Evolutionary conservation across 169 alveolate species (phyloP), one percentile per base, ranked within the genome.

Genomic region (Eimeria maxima): DNA sequence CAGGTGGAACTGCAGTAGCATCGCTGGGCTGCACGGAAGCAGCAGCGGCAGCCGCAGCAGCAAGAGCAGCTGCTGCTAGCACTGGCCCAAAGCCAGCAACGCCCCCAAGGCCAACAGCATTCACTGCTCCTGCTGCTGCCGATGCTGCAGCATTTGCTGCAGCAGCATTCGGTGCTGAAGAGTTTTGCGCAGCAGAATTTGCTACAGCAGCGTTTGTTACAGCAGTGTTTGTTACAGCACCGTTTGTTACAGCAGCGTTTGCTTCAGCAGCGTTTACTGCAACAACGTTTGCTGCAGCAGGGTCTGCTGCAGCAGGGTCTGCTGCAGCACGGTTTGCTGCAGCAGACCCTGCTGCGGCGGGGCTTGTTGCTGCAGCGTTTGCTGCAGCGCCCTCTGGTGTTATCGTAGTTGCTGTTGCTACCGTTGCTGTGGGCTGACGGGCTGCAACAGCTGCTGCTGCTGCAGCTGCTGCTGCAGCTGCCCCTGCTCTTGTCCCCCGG

Each of bases 401-500:
- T n/a, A 6, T n/a, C 27, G 78, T 7, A 8, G 78, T n/a, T 8
- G 78, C 78, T 10, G 78, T 6, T 67, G 83, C 83, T 22, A 42
- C 94, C 33, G 71, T 47, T 33, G 81, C 22, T 44, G 55, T 16
- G 24, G 50, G 20, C 6, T 1, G 84, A 42, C 84, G n/a, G 63
- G 60, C 94, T 38, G 71, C 91, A 8, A 71, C 91, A 29, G 84
- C 84, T 33, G 76, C n/a, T 27, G 76, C 76, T 65, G 76, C 76
- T 29, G 84, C n/a, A 29, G 84, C 53, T 73, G 84, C 55, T 73
- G 84, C 45, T 73, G 84, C 53, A 29, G 50, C 53, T 73, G 84
- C 57, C 7, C 27, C 84, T 73, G 53, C 47, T 27, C 27, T 42
- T 42, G 53, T 20, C 0, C 50, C 84, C 84, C 76, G 11, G 33